phyloP scores from a whole-genome alignment of 805 yeast species.

The Candida chilensis region DNA sequence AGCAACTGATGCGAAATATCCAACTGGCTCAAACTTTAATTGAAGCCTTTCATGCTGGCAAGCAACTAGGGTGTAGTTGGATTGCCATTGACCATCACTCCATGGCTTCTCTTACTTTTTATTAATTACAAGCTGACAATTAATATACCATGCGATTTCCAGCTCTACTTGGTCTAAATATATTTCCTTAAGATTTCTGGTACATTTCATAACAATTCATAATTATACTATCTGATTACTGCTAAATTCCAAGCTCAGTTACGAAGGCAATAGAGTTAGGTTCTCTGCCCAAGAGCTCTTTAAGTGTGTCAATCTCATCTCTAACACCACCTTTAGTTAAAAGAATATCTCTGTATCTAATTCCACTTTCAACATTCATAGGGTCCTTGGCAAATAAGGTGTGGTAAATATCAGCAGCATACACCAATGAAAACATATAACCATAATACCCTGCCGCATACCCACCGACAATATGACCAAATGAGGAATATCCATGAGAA shows the following conservation, averaged over 20 bases:
- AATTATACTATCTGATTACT: not conserved
- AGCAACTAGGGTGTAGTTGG: conserved; percentile 1
- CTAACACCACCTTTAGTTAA: conserved; percentile 65
- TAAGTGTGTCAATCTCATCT: conserved; percentile 58
- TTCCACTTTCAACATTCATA: conserved; percentile 51
- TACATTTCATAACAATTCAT: not conserved
- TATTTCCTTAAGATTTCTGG: not conserved
- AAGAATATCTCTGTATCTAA: conserved; percentile 60
- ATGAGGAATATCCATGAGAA: conserved; percentile 66
- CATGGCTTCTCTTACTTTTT: not conserved
- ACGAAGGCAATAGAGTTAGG: conserved; percentile 71
- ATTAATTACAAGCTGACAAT: no score
- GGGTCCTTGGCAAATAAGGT: conserved; percentile 62
- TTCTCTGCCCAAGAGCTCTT: conserved; percentile 63
- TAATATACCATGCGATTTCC: no score
- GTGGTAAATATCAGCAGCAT: conserved; percentile 77
- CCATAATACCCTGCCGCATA: conserved; percentile 86
- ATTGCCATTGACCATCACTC: not conserved
- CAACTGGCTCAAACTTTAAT: no score
- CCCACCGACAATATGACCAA: conserved; percentile 76
- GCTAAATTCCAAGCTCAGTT: conserved; percentile 45
- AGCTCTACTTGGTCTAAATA: no score
- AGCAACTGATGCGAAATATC: no score
- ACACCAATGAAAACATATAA: conserved; percentile 78
- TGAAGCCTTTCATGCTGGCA: no score